Percentiles rank a stretch among this genome's conserved stretches.
Evolutionary conservation across 441 rosid genomes (phyloP).

Genomic region (Corymbia citriodora): DNA sequence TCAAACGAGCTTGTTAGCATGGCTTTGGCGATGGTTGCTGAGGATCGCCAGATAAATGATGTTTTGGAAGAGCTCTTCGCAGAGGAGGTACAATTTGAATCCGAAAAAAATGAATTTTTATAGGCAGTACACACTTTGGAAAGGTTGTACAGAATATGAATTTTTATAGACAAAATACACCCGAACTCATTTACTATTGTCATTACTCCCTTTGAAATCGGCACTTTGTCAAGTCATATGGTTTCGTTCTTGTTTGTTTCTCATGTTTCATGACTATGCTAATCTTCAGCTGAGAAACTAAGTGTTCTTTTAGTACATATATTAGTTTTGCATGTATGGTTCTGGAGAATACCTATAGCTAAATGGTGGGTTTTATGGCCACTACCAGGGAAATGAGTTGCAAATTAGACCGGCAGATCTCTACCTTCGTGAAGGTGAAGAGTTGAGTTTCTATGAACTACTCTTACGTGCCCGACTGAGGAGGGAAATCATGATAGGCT

Average conservation of each 20-base stretch:
- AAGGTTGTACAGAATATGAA: not conserved
- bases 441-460: slow-evolving; percentile 58
- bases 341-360: not conserved
- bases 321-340: not conserved
- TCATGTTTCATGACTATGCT: not conserved
- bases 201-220: not conserved
- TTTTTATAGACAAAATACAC: not conserved
- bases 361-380: not conserved
- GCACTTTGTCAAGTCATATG: not conserved
- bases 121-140: not conserved
- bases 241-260: not conserved
- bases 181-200: not conserved
- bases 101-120: not conserved
- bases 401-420: slow-evolving; percentile 62
- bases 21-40: slow-evolving; percentile 85
- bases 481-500: slow-evolving; percentile 66
- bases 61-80: slow-evolving; percentile 71
- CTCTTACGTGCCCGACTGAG: slow-evolving; percentile 47
- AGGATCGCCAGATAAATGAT: slow-evolving; percentile 65
- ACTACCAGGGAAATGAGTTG: slow-evolving; percentile 61
- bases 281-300: not conserved
- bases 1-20: slow-evolving; percentile 82
- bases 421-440: slow-evolving; percentile 55
- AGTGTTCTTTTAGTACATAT: not conserved
- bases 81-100: slow-evolving; percentile 48